A percentile compares a stretch with the other conserved stretches of the same genome.
Evolutionary conservation across 2,329 filamentous ascomycete genomes (phyloP).

Genomic region (Grosmannia huntii): DNA sequence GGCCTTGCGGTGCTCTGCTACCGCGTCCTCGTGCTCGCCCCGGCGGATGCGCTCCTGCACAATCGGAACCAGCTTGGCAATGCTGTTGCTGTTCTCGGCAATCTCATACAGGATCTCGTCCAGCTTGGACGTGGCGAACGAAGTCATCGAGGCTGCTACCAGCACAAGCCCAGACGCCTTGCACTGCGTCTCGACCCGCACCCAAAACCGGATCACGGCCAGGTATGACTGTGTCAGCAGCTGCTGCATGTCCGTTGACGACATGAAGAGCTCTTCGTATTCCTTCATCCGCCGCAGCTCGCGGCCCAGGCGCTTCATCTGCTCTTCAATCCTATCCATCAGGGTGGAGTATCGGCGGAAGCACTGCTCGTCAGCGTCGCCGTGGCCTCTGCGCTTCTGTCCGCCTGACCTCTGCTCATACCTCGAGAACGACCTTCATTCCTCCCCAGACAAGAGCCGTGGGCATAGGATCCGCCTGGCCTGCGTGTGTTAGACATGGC

Average conservation of each 20-base stretch:
- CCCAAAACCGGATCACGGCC: background rate
- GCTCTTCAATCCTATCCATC: background rate
- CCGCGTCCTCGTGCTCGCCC: background rate
- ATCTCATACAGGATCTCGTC: background rate
- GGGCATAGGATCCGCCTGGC: no score
- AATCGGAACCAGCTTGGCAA: background rate
- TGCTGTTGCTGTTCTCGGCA: background rate
- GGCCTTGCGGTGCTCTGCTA: background rate
- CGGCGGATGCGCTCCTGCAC: background rate
- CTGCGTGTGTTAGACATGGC: no score
- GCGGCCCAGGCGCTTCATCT: background rate
- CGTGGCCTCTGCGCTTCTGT: no score
- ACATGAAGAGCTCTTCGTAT: background rate
- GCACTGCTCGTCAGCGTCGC: background rate
- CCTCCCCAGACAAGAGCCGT: no score
- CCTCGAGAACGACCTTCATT: no score
- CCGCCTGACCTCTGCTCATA: no score
- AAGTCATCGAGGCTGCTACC: background rate
- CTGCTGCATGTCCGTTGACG: constrained; percentile 1
- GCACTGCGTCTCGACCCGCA: background rate
- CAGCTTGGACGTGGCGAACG: background rate
- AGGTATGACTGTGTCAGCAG: constrained; percentile 1
- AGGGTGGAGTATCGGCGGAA: background rate
- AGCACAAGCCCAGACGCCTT: background rate
- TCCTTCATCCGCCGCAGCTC: background rate